These are phyloP conservation scores for Acacia acuminata DNA, from an alignment of 306 rosid genomes.

Conservation along the genomic window DNA sequence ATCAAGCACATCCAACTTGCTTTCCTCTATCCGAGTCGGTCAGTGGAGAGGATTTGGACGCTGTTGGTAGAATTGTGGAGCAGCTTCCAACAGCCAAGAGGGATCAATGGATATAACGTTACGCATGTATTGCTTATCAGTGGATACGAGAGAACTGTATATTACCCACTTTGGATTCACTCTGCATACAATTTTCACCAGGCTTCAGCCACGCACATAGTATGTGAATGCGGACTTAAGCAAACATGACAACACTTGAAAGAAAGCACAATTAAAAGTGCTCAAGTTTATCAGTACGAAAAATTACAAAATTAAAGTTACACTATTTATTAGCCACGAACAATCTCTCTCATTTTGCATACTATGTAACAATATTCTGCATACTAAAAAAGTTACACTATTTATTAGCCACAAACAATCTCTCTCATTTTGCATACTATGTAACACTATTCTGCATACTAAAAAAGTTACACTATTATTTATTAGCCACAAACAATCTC, in stretches of 20 bases:
- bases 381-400: background rate
- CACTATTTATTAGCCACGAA: background rate
- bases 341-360: background rate
- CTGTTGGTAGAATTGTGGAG: conserved; percentile 89
- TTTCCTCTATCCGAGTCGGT: background rate
- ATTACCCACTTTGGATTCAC: conserved; percentile 95
- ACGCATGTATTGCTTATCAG: conserved; percentile 89
- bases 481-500: no score
- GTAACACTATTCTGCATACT: no score
- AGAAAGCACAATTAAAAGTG: background rate
- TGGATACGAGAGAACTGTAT: conserved; percentile 77
- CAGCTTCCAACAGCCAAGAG: conserved; percentile 78
- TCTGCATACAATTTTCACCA: conserved; percentile 47
- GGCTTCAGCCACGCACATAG: background rate
- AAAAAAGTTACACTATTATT: no score
- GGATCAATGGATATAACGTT: conserved; percentile 81
- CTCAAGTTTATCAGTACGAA: background rate
- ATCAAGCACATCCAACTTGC: background rate
- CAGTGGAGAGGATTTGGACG: conserved; percentile 47
- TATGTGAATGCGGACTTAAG: background rate
- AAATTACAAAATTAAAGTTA: background rate
- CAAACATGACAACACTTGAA: background rate
- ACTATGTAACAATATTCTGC: background rate
- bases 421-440: no score
- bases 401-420: no score